phyloP scores from a whole-genome alignment of 2,329 filamentous ascomycete genomes.

The Alternaria alternata region DNA sequence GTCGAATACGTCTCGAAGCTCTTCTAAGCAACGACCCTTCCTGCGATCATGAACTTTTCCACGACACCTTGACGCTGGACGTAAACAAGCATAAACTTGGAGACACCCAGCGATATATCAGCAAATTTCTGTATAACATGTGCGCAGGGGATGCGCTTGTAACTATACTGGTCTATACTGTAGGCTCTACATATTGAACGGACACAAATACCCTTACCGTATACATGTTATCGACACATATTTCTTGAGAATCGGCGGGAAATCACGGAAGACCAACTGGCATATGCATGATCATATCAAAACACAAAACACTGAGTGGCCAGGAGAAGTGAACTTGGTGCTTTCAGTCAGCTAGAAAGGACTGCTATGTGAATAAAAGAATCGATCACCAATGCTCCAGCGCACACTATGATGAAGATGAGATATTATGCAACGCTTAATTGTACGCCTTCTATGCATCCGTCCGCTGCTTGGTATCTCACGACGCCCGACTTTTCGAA shows the following conservation, averaged over 20 bases:
- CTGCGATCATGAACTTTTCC: background rate
- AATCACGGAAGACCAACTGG: background rate
- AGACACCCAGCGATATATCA: background rate
- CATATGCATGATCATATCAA: background rate
- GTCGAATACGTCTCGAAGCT: conserved; percentile 64
- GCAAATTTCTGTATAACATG: conserved; percentile 8
- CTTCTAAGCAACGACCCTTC: conserved; percentile 45
- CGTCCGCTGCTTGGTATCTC: conserved; percentile 22
- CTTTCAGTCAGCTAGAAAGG: background rate
- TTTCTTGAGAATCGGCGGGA: background rate
- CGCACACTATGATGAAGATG: background rate
- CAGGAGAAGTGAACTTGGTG: background rate
- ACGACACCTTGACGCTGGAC: background rate
- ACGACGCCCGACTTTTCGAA: conserved; percentile 25
- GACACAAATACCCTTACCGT: background rate
- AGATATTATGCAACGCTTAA: conserved; percentile 3
- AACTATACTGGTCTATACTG: conserved; percentile 4
- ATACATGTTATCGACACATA: background rate
- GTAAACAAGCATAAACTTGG: background rate
- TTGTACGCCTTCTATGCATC: conserved; percentile 10
- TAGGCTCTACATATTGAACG: background rate
- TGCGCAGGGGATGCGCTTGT: conserved; percentile 12
- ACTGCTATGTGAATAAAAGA: background rate
- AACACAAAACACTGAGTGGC: background rate
- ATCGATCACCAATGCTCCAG: background rate